Evolutionary conservation across 1,139 yeast genomes (phyloP), one percentile per base, ranked within the genome.

Genomic region (Citeromyces hawaiiensis): DNA sequence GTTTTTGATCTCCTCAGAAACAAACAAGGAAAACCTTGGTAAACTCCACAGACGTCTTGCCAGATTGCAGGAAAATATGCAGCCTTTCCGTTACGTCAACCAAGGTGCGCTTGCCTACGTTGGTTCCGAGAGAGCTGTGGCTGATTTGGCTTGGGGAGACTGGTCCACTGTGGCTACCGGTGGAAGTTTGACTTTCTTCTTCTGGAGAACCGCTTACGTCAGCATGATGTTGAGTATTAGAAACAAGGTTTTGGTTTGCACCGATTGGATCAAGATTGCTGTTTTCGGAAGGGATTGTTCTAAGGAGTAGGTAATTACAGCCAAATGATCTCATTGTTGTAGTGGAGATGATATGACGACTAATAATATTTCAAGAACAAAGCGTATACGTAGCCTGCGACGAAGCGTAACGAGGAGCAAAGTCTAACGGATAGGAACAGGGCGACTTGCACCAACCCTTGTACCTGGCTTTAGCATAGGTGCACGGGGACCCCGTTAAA

Each of bases 121-220:
- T 58, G 80, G 80, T 43, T 68, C 76, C 23, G 80, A 73, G 54
- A 67, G 72, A 56, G 80, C 80, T 38, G 76, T 73, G 48, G 80
- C 80, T 40, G 79, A 73, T 55, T 61, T 73, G 49, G 69, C 69
- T 14, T 71, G 77, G 77, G 76, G 76, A 46, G 50, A 49, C 40
- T 56, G 59, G 59, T 55, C 60, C 36, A 72, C 72, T 45, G 69
- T 72, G 43, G 68, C 75, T 21, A 59, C 74, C 38, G 80, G 80
- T 53, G 80, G 80, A 57, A 63, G 68, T 37, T 59, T 72, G 48
- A 72, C 80, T 25, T 73, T 69, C 63, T 68, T 73, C 50, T 69
- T 73, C 64, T 73, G 79, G 79, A 70, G 79, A 68, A 63, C 76
- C 27, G 78, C 79, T 35, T 73, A 73, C 53, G 72, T 73, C 45